A percentile compares a stretch with the other conserved stretches of the same genome.
Evolutionary conservation across 2,329 filamentous ascomycete genomes (phyloP).

Genomic region (Metarhizium anisopliae): DNA sequence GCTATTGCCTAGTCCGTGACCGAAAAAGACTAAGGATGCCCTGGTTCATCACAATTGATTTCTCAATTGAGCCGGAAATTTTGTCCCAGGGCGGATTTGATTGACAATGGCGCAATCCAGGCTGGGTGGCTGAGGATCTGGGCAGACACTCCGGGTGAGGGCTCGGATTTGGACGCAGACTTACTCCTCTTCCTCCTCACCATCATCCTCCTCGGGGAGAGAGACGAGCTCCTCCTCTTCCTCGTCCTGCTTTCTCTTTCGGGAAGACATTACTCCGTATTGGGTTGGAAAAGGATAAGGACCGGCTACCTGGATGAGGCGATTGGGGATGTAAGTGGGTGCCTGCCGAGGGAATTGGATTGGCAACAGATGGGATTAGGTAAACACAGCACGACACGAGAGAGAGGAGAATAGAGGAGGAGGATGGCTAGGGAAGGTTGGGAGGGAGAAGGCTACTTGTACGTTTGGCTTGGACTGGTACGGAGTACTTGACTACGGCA

Average conservation of each 20-base stretch:
- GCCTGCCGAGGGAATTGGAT: not conserved
- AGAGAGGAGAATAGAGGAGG: not conserved
- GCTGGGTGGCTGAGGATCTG: not conserved
- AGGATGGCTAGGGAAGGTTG: not conserved
- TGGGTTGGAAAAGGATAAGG: slow-evolving; percentile 3
- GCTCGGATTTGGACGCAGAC: slow-evolving; percentile 12
- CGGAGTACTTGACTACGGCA: slow-evolving; percentile 1
- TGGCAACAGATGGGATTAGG: not conserved
- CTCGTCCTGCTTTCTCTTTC: slow-evolving; percentile 52
- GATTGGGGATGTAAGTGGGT: slow-evolving; percentile 5
- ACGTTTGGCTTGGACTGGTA: slow-evolving; percentile 6
- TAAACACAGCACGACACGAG: not conserved
- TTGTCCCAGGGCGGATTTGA: not conserved
- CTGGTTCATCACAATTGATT: not conserved
- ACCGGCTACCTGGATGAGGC: not conserved
- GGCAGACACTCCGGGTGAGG: not conserved
- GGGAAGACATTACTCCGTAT: slow-evolving; percentile 30
- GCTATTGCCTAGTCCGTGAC: not conserved
- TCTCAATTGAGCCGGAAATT: not conserved
- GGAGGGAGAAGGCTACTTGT: slow-evolving; percentile 9
- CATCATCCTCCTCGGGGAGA: slow-evolving; percentile 41
- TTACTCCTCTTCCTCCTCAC: slow-evolving; percentile 47
- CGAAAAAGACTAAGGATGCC: not conserved
- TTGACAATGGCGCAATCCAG: not conserved
- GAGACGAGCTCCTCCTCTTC: slow-evolving; percentile 47